Evolutionary conservation across 2,329 filamentous ascomycete species (phyloP).

Genomic region (Aureobasidium sp.): DNA sequence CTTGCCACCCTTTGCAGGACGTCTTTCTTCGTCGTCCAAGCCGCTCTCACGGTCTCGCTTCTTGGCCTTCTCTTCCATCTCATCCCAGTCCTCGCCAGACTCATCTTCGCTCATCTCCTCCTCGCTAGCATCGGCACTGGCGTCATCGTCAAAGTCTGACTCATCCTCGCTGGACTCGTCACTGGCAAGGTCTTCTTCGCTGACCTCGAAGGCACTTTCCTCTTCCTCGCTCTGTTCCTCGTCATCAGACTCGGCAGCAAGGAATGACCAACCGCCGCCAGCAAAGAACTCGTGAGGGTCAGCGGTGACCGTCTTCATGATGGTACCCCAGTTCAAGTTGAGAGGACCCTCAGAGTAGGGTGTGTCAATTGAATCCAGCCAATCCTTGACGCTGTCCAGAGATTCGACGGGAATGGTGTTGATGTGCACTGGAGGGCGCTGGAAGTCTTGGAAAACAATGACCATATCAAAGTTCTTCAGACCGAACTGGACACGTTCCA

Average conservation of each 20-base stretch:
- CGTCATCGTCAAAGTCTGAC: slow-evolving; percentile 89
- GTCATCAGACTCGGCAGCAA: slow-evolving; percentile 79
- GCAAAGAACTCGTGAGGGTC: slow-evolving; percentile 93
- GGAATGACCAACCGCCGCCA: slow-evolving; percentile 92
- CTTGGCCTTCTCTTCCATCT: slow-evolving; percentile 78
- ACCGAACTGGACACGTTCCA: slow-evolving; percentile 92
- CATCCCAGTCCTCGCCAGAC: slow-evolving; percentile 89
- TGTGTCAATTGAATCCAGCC: slow-evolving; percentile 92
- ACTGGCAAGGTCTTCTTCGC: slow-evolving; percentile 68
- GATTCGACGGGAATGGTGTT: slow-evolving; percentile 97
- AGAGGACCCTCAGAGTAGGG: slow-evolving; percentile 89
- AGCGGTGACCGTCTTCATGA: slow-evolving; percentile 97
- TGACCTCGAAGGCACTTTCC: slow-evolving; percentile 87
- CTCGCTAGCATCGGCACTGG: slow-evolving; percentile 72
- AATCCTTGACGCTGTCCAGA: slow-evolving; percentile 93
- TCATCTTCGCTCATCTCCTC: slow-evolving; percentile 49
- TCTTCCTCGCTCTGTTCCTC: slow-evolving; percentile 71
- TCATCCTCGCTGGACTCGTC: slow-evolving; percentile 83
- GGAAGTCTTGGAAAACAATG: slow-evolving; percentile 96
- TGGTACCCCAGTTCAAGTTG: slow-evolving; percentile 97
- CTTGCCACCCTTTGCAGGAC: slow-evolving; percentile 52
- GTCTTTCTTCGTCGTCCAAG: slow-evolving; percentile 46
- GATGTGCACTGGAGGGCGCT: slow-evolving; percentile 82
- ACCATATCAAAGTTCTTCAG: slow-evolving; percentile 99
- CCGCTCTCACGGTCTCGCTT: slow-evolving; percentile 53